Conservation (phyloP, 768 basidiomycete genomes). For the Suillus subalutaceus region DNA sequence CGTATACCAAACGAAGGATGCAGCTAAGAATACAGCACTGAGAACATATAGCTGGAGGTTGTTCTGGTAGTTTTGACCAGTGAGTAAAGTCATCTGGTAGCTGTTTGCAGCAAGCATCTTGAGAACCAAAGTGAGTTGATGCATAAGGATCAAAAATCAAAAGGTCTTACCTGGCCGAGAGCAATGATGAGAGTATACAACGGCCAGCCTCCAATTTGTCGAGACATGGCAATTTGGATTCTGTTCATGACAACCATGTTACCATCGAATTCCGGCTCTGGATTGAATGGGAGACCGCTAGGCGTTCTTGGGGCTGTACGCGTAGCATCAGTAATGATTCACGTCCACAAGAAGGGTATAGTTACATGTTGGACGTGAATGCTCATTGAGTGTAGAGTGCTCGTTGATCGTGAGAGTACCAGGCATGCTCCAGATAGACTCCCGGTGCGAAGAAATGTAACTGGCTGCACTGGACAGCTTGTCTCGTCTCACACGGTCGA, state of each 20-base stretch:
- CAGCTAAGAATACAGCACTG: slow-evolving; percentile 84
- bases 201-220: slow-evolving; percentile 85
- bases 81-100: slow-evolving; percentile 91
- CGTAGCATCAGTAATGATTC: slow-evolving; percentile 11
- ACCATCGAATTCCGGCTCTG: slow-evolving; percentile 51
- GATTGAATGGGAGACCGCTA: slow-evolving; percentile 54
- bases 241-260: slow-evolving; percentile 79
- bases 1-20: slow-evolving; percentile 87
- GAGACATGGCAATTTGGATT: slow-evolving; percentile 81
- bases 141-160: background rate
- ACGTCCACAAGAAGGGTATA: slow-evolving; percentile 18
- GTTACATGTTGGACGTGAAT: slow-evolving; percentile 79
- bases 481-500: slow-evolving; percentile 86
- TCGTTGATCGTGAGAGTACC: slow-evolving; percentile 48
- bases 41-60: slow-evolving; percentile 87
- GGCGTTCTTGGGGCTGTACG: slow-evolving; percentile 44
- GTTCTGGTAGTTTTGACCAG: slow-evolving; percentile 83
- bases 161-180: slow-evolving; percentile 64
- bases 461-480: slow-evolving; percentile 84
- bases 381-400: slow-evolving; percentile 46
- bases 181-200: slow-evolving; percentile 90
- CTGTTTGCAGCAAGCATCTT: slow-evolving; percentile 89
- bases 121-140: slow-evolving; percentile 11
- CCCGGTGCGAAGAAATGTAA: slow-evolving; percentile 74
- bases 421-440: slow-evolving; percentile 81